These are phyloP conservation scores for Neckera pumila DNA, from an alignment of 225 moss, liverwort and hornwort genomes.

Conservation along the genomic window DNA sequence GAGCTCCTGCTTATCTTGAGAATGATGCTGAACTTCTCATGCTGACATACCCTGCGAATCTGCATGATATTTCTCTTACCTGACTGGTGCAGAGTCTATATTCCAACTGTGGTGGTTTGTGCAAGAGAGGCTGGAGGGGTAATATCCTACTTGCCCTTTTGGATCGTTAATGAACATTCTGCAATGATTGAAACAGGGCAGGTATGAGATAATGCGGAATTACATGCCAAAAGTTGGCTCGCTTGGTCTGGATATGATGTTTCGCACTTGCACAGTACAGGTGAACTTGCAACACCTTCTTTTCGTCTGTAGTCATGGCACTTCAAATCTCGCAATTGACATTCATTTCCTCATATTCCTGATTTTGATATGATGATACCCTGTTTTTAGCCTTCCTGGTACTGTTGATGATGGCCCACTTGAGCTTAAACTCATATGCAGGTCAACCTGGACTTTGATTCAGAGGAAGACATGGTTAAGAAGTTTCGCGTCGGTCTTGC, in stretches of 20 bases:
- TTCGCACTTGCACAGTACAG: slow-evolving; percentile 90
- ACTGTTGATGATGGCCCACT: background rate
- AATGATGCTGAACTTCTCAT: background rate
- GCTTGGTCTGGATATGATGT: slow-evolving; percentile 82
- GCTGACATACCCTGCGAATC: background rate
- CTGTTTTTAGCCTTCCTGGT: background rate
- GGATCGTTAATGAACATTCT: slow-evolving; percentile 16
- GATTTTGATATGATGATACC: background rate
- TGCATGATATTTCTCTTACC: slow-evolving; percentile 85
- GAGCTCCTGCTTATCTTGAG: background rate
- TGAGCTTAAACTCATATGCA: slow-evolving; percentile 9
- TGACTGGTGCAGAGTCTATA: slow-evolving; percentile 3
- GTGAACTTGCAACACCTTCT: slow-evolving; percentile 15
- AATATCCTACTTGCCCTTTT: background rate
- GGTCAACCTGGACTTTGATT: slow-evolving; percentile 95
- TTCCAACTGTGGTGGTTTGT: slow-evolving; percentile 5
- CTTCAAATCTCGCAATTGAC: background rate
- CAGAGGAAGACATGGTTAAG: slow-evolving; percentile 92
- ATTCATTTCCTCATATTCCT: background rate
- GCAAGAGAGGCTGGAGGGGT: slow-evolving; percentile 9
- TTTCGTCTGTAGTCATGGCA: background rate
- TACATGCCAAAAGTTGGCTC: slow-evolving; percentile 82
- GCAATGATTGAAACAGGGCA: slow-evolving; percentile 52
- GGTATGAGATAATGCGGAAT: slow-evolving; percentile 85
- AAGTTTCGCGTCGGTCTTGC: slow-evolving; percentile 89